Evolutionary conservation across 1,284 basidiomycete genomes (phyloP).

Genomic region (Ceratobasidium sp.): DNA sequence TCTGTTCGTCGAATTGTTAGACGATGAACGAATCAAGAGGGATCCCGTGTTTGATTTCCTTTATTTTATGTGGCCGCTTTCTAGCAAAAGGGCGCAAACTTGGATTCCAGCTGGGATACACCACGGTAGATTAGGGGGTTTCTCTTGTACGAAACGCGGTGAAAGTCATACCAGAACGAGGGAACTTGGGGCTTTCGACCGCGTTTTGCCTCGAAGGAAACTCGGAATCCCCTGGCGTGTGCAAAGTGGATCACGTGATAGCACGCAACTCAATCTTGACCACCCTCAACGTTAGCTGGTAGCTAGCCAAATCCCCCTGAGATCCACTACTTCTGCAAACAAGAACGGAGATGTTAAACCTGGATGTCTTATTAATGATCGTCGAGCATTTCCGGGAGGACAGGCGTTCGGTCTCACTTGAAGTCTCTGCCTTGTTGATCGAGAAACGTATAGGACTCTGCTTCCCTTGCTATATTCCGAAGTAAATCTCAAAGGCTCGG

Average conservation of each 20-base stretch:
- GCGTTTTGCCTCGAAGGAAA: no score
- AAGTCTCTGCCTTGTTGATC: not conserved
- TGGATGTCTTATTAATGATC: not conserved
- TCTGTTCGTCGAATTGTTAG: constrained; percentile 30
- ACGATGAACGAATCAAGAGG: constrained; percentile 5
- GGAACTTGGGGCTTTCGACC: no score
- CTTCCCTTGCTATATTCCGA: constrained; percentile 1
- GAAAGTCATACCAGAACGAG: no score
- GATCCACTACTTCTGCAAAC: not conserved
- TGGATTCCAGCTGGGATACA: no score
- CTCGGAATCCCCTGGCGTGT: no score
- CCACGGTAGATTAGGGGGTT: no score
- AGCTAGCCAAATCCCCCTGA: not conserved
- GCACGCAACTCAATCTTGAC: not conserved
- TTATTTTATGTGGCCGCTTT: no score
- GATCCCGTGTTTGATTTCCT: not conserved
- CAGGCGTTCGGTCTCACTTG: not conserved
- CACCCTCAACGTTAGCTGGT: not conserved
- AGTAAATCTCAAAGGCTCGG: not conserved
- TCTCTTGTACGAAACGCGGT: no score
- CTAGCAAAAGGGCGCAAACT: no score
- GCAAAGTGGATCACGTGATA: not conserved
- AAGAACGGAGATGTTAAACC: not conserved
- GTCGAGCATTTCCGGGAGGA: not conserved
- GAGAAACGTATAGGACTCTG: not conserved